These are phyloP conservation scores for Apophysomyces variabilis DNA, from an alignment of 371 early-diverging fungal genomes.

Conservation along the genomic window DNA sequence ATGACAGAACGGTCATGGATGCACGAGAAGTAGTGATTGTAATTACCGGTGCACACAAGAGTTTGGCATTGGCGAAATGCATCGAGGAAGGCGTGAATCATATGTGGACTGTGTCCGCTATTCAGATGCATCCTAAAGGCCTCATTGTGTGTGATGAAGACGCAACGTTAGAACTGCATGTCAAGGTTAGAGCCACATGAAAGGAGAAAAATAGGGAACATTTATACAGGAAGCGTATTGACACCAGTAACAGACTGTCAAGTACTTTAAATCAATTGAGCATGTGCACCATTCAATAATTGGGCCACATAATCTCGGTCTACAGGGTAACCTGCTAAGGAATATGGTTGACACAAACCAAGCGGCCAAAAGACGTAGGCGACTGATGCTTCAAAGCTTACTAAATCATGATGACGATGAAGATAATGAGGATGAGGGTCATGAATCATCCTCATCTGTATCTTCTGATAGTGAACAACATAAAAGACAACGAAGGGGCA, in stretches of 20 bases:
- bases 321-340: constrained; percentile 62
- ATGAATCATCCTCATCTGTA: constrained; percentile 9
- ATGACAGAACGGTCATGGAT: constrained; percentile 71
- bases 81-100: constrained; percentile 83
- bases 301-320: constrained; percentile 73
- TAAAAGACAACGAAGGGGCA: constrained; percentile 3
- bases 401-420: constrained; percentile 41
- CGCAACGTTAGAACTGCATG: constrained; percentile 81
- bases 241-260: constrained; percentile 62
- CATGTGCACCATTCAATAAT: constrained; percentile 80
- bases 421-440: background rate
- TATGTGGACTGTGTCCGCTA: constrained; percentile 89
- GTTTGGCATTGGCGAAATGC: constrained; percentile 74
- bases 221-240: too few relatives aligned
- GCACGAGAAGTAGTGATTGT: constrained; percentile 78
- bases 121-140: constrained; percentile 79
- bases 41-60: constrained; percentile 82
- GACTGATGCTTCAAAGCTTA: constrained; percentile 46
- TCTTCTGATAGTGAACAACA: constrained; percentile 17
- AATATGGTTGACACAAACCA: constrained; percentile 51
- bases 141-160: constrained; percentile 88
- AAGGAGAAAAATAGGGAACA: background rate
- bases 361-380: constrained; percentile 43
- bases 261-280: constrained; percentile 86
- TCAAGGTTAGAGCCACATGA: constrained; percentile 50